Evolutionary conservation across 208 protist genomes (phyloP).

Genomic region (Leishmania lainsoni): DNA sequence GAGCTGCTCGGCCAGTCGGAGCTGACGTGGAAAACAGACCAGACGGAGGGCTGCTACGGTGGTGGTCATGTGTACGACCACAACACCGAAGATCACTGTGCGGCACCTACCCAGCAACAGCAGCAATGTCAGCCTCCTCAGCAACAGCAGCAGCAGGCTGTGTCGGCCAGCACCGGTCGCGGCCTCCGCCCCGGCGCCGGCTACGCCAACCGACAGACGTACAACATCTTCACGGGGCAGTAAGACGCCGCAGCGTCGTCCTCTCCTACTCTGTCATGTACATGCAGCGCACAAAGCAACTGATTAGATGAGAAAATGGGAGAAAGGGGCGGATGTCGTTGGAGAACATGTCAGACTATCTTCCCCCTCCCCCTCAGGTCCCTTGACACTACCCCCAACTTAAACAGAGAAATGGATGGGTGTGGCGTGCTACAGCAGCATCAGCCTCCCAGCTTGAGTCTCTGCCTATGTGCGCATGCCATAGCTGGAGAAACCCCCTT

Average conservation of each 20-base stretch:
- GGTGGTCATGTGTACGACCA: constrained; percentile 76
- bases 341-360: too few relatives aligned
- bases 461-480: not conserved
- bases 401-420: not conserved
- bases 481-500: not conserved
- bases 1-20: constrained; percentile 76
- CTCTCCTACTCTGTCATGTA: not conserved
- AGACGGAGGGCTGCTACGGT: constrained; percentile 76
- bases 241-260: constrained; percentile 16
- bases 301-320: too few relatives aligned
- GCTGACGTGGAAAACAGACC: constrained; percentile 84
- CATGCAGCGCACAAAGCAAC: too few relatives aligned
- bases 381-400: not conserved
- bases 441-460: not conserved
- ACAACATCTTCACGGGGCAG: constrained; percentile 87
- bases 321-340: too few relatives aligned
- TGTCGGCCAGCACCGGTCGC: constrained; percentile 49
- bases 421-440: not conserved
- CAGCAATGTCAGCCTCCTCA: constrained; percentile 26
- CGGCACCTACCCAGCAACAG: constrained; percentile 18
- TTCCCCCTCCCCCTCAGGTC: not conserved
- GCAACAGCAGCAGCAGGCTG: constrained; percentile 14
- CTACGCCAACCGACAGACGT: constrained; percentile 83
- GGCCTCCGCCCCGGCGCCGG: constrained; percentile 69
- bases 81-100: constrained; percentile 50